phyloP scores from a whole-genome alignment of 768 basidiomycete species.

The Lentinula sp. region DNA sequence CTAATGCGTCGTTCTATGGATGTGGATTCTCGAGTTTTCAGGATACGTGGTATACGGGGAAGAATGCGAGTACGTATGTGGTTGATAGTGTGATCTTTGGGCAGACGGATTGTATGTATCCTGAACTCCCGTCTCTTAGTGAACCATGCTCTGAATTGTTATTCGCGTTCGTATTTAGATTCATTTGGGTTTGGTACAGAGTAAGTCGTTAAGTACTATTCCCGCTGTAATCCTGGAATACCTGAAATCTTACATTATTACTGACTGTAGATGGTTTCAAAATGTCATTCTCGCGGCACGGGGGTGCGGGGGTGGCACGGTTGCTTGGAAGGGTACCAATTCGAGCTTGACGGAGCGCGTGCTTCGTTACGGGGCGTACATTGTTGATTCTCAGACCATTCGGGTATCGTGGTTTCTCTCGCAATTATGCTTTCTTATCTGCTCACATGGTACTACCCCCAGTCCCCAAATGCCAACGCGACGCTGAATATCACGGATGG shows the following conservation, averaged over 20 bases:
- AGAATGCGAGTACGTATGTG: slow-evolving; percentile 52
- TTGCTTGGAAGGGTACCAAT: slow-evolving; percentile 60
- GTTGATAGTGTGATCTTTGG: slow-evolving; percentile 60
- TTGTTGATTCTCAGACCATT: slow-evolving; percentile 48
- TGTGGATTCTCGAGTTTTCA: slow-evolving; percentile 58
- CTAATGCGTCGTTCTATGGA: slow-evolving; percentile 64
- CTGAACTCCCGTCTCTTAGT: background rate
- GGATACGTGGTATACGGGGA: slow-evolving; percentile 63
- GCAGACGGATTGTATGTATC: slow-evolving; percentile 51
- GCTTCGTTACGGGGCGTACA: slow-evolving; percentile 49
- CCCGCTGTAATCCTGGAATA: too few relatives aligned
- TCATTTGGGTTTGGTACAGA: slow-evolving; percentile 58
- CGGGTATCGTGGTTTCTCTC: slow-evolving; percentile 25
- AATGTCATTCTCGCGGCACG: slow-evolving; percentile 53
- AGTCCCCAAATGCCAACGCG: slow-evolving; percentile 57
- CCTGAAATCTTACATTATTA: too few relatives aligned
- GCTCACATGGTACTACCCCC: background rate
- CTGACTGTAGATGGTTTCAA: slow-evolving; percentile 47
- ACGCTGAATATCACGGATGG: slow-evolving; percentile 33
- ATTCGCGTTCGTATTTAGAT: slow-evolving; percentile 25
- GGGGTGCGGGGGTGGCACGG: slow-evolving; percentile 59
- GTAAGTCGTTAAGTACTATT: slow-evolving; percentile 29
- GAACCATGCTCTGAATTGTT: background rate
- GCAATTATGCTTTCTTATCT: background rate
- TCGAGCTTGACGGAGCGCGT: slow-evolving; percentile 35